Base-by-base conservation (phyloP, 2,329 filamentous ascomycete genomes). In the Pseudocercospora cruenta region DNA sequence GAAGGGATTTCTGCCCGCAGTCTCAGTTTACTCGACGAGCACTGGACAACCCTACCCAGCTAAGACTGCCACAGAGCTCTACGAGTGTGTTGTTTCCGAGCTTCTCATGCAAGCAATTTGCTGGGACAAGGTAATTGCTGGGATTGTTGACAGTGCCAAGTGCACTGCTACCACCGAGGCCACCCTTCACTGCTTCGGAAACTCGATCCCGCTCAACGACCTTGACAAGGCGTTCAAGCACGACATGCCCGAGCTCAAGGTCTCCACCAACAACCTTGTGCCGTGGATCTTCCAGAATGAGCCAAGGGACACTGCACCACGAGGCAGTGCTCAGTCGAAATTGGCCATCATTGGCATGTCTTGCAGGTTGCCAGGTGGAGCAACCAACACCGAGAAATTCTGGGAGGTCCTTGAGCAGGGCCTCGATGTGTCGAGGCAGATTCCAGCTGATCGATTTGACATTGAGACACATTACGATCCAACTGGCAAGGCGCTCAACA, bases 21-120 rank as follows among this genome's bases (percentile, higher is more conserved):
- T 78, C 16, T 75, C 77, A 9, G 54, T 80, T 12, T 74, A 73
- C 57, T 80, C 78, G 1, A 77, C 74, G 10, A 74, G 67, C 65
- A 77, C 70, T 2, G 78, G 77, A 4, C 66, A 49, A 43, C 71
- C 74, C 14, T 77, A 73, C 60, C n/a, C 21, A 2, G 74, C 72
- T 12, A 72, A 66, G 36, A 75, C 49, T 22, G 71, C 72, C 1
- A 64, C 33, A 5, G 72, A 71, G 55, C 69, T 64, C 10, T 62
- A 74, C 58, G 66, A 70, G 61, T 39, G 49, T 19, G 65, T 75
- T 2, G 54, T 75, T 10, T 10, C 51, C 7, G 70, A 71, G 59
- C 47, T 71, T 16, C 68, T 75, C 14, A 75, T 71, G 45, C 68
- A 77, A 28, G 67, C 72, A 2, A 71, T 78, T 28, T 53, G 58